Conservation (phyloP, 768 basidiomycete species). For the Auricularia heimuer region DNA sequence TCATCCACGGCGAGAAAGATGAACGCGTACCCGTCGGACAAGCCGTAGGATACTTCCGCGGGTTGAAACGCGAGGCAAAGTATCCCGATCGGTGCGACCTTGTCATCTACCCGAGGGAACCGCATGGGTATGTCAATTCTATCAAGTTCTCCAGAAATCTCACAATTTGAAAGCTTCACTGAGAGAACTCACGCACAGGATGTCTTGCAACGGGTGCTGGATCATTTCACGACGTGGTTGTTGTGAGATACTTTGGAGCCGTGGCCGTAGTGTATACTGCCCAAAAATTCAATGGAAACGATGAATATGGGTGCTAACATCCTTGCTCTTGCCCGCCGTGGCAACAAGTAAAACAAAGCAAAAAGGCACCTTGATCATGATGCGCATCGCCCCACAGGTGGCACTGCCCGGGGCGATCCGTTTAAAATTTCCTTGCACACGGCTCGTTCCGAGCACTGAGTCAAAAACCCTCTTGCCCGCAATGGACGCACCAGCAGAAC, state of each 20-base stretch:
- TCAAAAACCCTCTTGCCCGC: too few relatives aligned
- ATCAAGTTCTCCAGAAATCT: not conserved
- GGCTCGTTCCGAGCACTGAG: too few relatives aligned
- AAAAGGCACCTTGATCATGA: too few relatives aligned
- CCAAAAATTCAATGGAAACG: too few relatives aligned
- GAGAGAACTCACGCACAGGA: conserved; percentile 9
- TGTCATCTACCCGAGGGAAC: conserved; percentile 10
- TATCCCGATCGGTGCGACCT: conserved; percentile 7
- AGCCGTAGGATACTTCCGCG: conserved; percentile 8
- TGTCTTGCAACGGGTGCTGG: conserved; percentile 6
- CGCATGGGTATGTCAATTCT: conserved; percentile 5
- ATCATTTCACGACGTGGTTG: conserved; percentile 7
- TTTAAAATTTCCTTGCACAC: too few relatives aligned
- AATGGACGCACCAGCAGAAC: too few relatives aligned
- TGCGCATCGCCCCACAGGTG: too few relatives aligned
- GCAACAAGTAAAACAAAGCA: too few relatives aligned
- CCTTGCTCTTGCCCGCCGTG: too few relatives aligned
- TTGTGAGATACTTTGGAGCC: not conserved
- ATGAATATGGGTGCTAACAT: too few relatives aligned
- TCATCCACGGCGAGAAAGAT: conserved; percentile 11
- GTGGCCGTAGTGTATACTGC: too few relatives aligned
- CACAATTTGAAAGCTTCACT: not conserved
- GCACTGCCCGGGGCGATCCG: too few relatives aligned
- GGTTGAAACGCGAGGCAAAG: conserved; percentile 7
- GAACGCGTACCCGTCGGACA: conserved; percentile 9